Percentiles rank a stretch among this genome's conserved stretches.
Conservation (phyloP, 2,329 filamentous ascomycete species). For the Aspergillus sp. region DNA sequence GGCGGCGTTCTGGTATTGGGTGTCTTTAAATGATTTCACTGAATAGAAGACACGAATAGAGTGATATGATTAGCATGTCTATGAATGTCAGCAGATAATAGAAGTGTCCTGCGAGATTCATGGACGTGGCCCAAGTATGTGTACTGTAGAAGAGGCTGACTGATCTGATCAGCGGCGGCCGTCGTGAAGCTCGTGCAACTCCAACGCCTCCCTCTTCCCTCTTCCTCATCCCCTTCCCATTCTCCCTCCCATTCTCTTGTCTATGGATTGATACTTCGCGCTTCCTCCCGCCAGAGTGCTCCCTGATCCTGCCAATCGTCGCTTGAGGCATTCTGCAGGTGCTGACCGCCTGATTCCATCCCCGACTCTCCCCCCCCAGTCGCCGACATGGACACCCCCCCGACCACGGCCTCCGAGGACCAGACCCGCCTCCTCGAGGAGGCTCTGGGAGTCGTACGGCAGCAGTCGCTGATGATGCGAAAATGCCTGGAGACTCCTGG, state of each 20-base stretch:
- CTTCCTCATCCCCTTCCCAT: slow-evolving; percentile 1
- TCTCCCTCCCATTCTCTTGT: slow-evolving; percentile 13
- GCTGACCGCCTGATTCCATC: slow-evolving; percentile 17
- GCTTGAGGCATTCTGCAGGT: slow-evolving; percentile 12
- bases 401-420: slow-evolving; percentile 63
- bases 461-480: slow-evolving; percentile 95
- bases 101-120: too few species aligned
- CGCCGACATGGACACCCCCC: slow-evolving; percentile 40
- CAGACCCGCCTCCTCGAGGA: slow-evolving; percentile 92
- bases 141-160: too few species aligned
- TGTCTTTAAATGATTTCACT: too few species aligned
- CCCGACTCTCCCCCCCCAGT: slow-evolving; percentile 11
- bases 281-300: slow-evolving; percentile 3
- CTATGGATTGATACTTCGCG: slow-evolving; percentile 18
- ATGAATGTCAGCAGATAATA: too few species aligned
- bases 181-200: slow-evolving; percentile 5
- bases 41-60: too few species aligned
- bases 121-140: too few species aligned
- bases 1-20: too few species aligned
- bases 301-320: slow-evolving; percentile 3
- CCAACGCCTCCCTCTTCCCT: neutral
- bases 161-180: neutral
- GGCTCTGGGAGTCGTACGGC: slow-evolving; percentile 89
- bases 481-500: slow-evolving; percentile 94
- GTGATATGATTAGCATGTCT: too few species aligned